Percentiles rank a stretch among this genome's conserved stretches.
Conservation (phyloP, 805 yeast species). For the Candida pseudoglaebosa region DNA sequence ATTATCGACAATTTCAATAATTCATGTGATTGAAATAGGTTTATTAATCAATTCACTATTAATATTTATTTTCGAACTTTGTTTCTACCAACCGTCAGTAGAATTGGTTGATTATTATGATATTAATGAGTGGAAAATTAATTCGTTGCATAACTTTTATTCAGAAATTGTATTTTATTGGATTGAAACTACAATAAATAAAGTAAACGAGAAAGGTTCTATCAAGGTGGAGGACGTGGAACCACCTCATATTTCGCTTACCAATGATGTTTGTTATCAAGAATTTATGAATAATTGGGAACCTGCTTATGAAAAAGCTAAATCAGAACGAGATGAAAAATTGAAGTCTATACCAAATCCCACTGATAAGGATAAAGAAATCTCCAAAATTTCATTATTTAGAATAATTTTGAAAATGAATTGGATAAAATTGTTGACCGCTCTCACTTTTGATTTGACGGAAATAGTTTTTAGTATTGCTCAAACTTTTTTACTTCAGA, state of each 20-base stretch:
- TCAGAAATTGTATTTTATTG: constrained; percentile 21
- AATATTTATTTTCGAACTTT: constrained; percentile 13
- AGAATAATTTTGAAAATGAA: constrained; percentile 19
- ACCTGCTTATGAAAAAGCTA: constrained; percentile 11
- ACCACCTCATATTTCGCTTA: constrained; percentile 20
- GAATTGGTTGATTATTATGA: constrained; percentile 8
- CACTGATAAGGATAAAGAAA: neutral
- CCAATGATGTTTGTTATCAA: constrained; percentile 13
- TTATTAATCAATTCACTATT: constrained; percentile 13
- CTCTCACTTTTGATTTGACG: constrained; percentile 19
- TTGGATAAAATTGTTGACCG: constrained; percentile 16
- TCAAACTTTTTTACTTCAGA: constrained; percentile 78
- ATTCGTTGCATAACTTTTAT: constrained; percentile 18
- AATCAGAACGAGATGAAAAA: constrained; percentile 2
- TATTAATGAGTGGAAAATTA: constrained; percentile 25
- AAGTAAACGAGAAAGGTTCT: constrained; percentile 2
- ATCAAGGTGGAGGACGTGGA: constrained; percentile 56
- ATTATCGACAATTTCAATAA: constrained; percentile 3
- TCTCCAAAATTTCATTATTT: constrained; percentile 11
- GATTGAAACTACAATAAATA: constrained; percentile 10
- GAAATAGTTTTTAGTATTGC: constrained; percentile 37
- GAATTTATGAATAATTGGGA: constrained; percentile 21
- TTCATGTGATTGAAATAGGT: constrained; percentile 12
- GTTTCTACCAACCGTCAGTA: constrained; percentile 13
- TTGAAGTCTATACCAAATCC: neutral